A percentile compares a stretch with the other conserved stretches of the same genome.
These are phyloP conservation scores for Aspergillus sergii DNA, from an alignment of 2,329 filamentous ascomycete genomes.

Conservation along the genomic window DNA sequence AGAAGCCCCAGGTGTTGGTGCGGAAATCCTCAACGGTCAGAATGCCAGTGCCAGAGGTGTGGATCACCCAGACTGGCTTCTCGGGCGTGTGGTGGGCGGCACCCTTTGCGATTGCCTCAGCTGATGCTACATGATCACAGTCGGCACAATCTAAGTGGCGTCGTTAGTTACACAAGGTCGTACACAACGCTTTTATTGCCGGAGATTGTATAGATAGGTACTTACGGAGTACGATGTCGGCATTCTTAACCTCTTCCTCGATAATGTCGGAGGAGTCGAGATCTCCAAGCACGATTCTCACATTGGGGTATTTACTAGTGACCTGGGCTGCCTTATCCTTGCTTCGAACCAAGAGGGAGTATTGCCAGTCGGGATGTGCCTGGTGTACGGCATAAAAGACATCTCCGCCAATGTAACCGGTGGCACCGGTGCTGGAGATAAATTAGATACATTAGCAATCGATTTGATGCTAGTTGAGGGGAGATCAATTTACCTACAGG, in stretches of 20 bases:
- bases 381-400: slow-evolving; percentile 50
- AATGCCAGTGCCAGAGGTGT: slow-evolving; percentile 50
- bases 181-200: not conserved
- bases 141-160: slow-evolving; percentile 40
- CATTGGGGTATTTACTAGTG: slow-evolving; percentile 41
- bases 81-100: slow-evolving; percentile 37
- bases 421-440: slow-evolving; percentile 49
- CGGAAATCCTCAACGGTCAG: slow-evolving; percentile 46
- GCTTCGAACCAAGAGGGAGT: slow-evolving; percentile 48
- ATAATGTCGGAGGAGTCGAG: slow-evolving; percentile 45
- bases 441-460: not conserved
- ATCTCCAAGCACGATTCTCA: slow-evolving; percentile 47
- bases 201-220: not conserved
- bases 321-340: slow-evolving; percentile 46
- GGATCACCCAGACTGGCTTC: slow-evolving; percentile 45
- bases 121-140: slow-evolving; percentile 47
- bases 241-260: slow-evolving; percentile 48
- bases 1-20: slow-evolving; percentile 41
- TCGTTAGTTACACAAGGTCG: not conserved
- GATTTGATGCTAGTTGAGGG: slow-evolving; percentile 11
- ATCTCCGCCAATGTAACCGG: slow-evolving; percentile 59
- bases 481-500: slow-evolving; percentile 27
- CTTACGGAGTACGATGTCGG: slow-evolving; percentile 51
- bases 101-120: slow-evolving; percentile 45
- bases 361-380: slow-evolving; percentile 51